Percentiles rank a stretch among this genome's conserved stretches.
These are phyloP conservation scores for Oryza glaberrima DNA, from an alignment of 176 grass and related monocot genomes.

Conservation along the genomic window DNA sequence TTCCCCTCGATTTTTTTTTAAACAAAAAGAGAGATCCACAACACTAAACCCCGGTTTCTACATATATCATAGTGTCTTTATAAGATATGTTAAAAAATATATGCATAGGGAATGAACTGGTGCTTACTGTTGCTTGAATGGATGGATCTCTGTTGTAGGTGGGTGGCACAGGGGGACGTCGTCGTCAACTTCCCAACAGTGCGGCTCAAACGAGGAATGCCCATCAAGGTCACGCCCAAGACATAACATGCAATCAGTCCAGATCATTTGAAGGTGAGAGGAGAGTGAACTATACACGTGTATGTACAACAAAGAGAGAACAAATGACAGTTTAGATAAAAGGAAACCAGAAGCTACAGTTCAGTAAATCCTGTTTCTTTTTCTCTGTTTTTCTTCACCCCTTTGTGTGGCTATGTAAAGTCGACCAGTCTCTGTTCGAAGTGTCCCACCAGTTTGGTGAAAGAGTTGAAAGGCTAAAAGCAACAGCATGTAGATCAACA, in stretches of 20 bases:
- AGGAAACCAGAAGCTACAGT: not conserved
- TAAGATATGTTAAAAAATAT: too few relatives aligned
- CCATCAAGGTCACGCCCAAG: conserved; percentile 32
- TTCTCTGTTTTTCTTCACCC: not conserved
- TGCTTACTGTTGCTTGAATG: not conserved
- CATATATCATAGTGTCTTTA: too few relatives aligned
- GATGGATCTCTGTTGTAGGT: conserved; percentile 38
- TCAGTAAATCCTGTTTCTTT: not conserved
- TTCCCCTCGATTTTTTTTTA: too few relatives aligned
- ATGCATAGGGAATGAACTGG: not conserved
- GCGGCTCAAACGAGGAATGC: conserved; percentile 55
- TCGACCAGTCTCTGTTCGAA: not conserved
- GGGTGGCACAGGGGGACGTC: conserved; percentile 49
- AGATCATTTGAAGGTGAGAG: not conserved
- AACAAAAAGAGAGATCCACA: too few relatives aligned
- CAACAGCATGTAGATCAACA: not conserved
- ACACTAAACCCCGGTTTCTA: too few relatives aligned
- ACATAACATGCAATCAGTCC: not conserved
- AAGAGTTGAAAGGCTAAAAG: not conserved
- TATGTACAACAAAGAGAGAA: not conserved
- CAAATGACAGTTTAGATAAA: not conserved
- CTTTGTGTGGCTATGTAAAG: not conserved
- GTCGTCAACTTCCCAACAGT: conserved; percentile 61
- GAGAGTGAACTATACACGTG: not conserved
- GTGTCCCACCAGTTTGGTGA: not conserved